Evolutionary conservation across 106 monocot genomes (phyloP), one percentile per base, ranked within the genome.

Genomic region (Platanthera zijinensis): DNA sequence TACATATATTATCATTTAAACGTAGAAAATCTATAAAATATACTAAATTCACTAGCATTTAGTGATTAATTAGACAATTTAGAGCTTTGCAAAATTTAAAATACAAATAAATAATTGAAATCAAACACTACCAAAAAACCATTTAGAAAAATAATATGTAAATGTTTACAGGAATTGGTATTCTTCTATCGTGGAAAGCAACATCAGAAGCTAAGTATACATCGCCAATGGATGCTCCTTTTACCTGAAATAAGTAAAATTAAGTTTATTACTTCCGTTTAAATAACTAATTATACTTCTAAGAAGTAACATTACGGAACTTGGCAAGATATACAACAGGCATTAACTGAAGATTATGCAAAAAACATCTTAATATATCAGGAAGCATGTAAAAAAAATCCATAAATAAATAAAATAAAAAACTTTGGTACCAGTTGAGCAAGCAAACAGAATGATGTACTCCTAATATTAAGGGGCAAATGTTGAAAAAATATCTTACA

Each of bases 101-200:
- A 63, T 63, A 22, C 12, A 39, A 32, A 66, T 10, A 10, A 39
- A 9, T 30, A 32, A 66, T 66, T 14, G 32, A 66, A 39, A 39
- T 39, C 39, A 39, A 66, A 30, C 30, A 32, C 32, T 30, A 66
- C 11, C 12, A 66, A 66, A 66, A 64, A 17, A 64, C 0, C 11
- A 30, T 66, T 66, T 66, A 66, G 32, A 66, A 32, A 66, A 66
- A 21, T 15, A 48, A 59, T 22, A 8, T 17, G 51, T 11, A 52
- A 51, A 78, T 52, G 83, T 92, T 85, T 76, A 93, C 96, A 6
- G 93, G 93, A 67, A 96, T 93, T 74, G 96, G 96, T 80, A 96
- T 96, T 74, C 96, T 90, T 81, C 96, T 81, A 53, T 96, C 96
- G 82, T 96, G 96, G 78, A 96, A 96, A 57, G 96, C 88, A 81